Conservation (phyloP, 1,284 basidiomycete species). For the Golubevia sp. region DNA sequence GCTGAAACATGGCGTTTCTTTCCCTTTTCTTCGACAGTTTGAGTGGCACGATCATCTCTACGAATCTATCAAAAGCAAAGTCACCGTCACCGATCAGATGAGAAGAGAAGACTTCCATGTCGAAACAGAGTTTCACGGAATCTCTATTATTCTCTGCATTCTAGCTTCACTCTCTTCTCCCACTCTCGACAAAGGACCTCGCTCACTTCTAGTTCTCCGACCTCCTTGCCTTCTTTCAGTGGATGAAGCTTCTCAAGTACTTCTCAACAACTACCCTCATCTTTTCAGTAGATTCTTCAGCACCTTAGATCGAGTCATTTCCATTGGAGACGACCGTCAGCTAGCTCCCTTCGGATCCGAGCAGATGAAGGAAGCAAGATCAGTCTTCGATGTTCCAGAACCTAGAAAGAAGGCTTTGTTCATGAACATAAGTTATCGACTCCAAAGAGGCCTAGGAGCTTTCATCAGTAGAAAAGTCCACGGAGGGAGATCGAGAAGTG, state of each 20-base stretch:
- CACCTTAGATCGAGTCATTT: constrained; percentile 3
- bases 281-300: constrained; percentile 1
- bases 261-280: constrained; percentile 9
- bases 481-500: not conserved
- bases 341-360: constrained; percentile 8
- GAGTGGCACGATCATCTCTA: constrained; percentile 15
- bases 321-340: constrained; percentile 12
- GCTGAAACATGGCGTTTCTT: no score
- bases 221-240: constrained; percentile 7
- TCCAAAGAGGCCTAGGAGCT: not conserved
- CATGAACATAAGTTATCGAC: constrained; percentile 8
- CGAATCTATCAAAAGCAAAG: not conserved
- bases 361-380: not conserved
- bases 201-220: constrained; percentile 1
- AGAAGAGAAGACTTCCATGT: not conserved
- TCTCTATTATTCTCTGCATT: constrained; percentile 3
- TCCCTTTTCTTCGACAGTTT: no score
- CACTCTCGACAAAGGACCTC: no score
- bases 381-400: constrained; percentile 6
- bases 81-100: not conserved
- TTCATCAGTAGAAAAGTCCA: constrained; percentile 10
- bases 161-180: not conserved
- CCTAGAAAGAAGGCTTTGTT: constrained; percentile 2
- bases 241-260: constrained; percentile 13
- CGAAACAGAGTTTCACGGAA: not conserved